A percentile compares a stretch with the other conserved stretches of the same genome.
Conservation (phyloP, 805 yeast species). For the Candida maltosa region DNA sequence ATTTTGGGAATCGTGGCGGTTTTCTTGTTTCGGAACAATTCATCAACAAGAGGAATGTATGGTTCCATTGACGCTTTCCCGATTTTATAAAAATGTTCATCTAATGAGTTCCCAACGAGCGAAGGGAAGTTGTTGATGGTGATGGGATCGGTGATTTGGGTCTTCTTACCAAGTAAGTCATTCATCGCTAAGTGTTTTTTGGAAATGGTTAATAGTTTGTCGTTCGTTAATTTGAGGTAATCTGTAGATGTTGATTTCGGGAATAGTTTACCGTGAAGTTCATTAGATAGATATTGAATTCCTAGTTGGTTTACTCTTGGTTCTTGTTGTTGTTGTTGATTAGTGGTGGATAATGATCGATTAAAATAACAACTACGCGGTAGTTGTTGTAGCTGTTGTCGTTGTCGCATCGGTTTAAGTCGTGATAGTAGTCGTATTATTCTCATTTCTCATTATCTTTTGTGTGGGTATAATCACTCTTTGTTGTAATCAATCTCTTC, state of each 20-base stretch:
- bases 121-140: constrained; percentile 57
- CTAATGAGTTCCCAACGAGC: constrained; percentile 71
- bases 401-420: background rate
- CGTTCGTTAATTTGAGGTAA: constrained; percentile 25
- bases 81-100: constrained; percentile 78
- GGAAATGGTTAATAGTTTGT: constrained; percentile 48
- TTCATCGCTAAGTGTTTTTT: constrained; percentile 57
- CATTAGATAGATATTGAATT: constrained; percentile 67
- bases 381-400: background rate
- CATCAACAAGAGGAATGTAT: constrained; percentile 50
- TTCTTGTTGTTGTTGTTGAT: constrained; percentile 19
- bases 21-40: too few relatives aligned
- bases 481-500: too few relatives aligned
- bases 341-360: background rate
- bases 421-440: background rate
- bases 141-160: constrained; percentile 60
- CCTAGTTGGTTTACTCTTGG: constrained; percentile 76
- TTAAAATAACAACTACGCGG: too few relatives aligned
- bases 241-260: constrained; percentile 32
- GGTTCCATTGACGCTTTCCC: constrained; percentile 62
- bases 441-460: too few relatives aligned
- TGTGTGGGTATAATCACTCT: too few relatives aligned
- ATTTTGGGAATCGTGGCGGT: constrained; percentile 21
- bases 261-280: constrained; percentile 60
- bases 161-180: constrained; percentile 71